These are phyloP conservation scores for Neoconidiobolus thromboides DNA, from an alignment of 371 early-diverging fungal species.

Conservation along the genomic window DNA sequence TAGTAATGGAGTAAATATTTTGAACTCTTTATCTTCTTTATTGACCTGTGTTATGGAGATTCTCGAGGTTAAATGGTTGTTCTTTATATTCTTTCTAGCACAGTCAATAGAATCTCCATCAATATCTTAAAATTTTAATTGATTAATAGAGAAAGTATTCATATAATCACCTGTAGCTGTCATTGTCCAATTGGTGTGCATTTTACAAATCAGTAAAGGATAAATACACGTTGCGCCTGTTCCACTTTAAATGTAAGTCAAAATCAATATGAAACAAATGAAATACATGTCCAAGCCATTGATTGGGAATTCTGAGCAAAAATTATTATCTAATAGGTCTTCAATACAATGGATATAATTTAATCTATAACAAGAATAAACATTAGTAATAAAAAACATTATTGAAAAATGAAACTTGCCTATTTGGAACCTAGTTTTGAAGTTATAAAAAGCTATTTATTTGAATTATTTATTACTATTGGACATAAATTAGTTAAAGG, in stretches of 20 bases:
- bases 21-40: not conserved
- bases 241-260: not conserved
- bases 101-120: not conserved
- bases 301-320: not conserved
- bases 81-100: not conserved
- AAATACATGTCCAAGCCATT: not conserved
- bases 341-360: not conserved
- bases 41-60: not conserved
- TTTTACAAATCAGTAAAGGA: slow-evolving; percentile 1
- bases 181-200: not conserved
- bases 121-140: not conserved
- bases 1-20: not conserved
- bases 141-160: not conserved
- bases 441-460: not conserved
- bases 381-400: not conserved
- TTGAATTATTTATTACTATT: not conserved
- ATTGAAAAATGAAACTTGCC: not conserved
- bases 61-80: not conserved
- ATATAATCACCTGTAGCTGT: not conserved
- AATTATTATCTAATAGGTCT: not conserved
- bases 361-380: not conserved
- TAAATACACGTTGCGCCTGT: not conserved
- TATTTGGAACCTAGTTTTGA: not conserved
- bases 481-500: not conserved
- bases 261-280: not conserved